Conservation (phyloP, 164 flowering plant species). For the Taxillus chinensis region DNA sequence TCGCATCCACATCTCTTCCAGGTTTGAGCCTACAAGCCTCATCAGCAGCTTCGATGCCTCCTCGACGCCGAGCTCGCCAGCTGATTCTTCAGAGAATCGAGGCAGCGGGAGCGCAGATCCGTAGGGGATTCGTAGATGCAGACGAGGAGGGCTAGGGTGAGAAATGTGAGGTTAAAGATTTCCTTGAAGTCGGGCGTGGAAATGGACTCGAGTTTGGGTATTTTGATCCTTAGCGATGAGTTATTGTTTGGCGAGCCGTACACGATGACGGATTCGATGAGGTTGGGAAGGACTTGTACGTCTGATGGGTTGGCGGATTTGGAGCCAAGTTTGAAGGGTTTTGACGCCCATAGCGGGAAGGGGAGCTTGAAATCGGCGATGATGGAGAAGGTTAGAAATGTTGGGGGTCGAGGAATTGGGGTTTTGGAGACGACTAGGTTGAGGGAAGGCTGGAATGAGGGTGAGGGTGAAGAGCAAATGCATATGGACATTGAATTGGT, state of each 20-base stretch:
- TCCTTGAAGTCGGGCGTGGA: constrained; percentile 27
- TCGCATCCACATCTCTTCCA: constrained; percentile 86
- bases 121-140: constrained; percentile 81
- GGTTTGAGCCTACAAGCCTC: constrained; percentile 60
- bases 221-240: constrained; percentile 19
- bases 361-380: constrained; percentile 44
- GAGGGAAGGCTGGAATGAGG: constrained; percentile 37
- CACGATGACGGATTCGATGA: constrained; percentile 39
- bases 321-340: constrained; percentile 23
- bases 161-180: constrained; percentile 50
- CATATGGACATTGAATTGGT: constrained; percentile 38
- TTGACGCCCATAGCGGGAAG: constrained; percentile 74
- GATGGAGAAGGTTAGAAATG: constrained; percentile 38
- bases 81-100: constrained; percentile 34
- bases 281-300: constrained; percentile 25
- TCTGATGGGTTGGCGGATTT: constrained; percentile 18
- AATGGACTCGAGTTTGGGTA: constrained; percentile 20
- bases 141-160: constrained; percentile 46
- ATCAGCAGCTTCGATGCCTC: constrained; percentile 47
- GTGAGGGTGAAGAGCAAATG: constrained; percentile 44
- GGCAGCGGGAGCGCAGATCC: constrained; percentile 44
- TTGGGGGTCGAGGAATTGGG: constrained; percentile 11
- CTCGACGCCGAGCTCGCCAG: constrained; percentile 29
- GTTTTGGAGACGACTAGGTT: constrained; percentile 33
- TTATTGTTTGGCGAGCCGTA: constrained; percentile 35